These are phyloP conservation scores for Ascodesmis nigricans DNA, from an alignment of 495 filamentous ascomycete species.

Conservation along the genomic window DNA sequence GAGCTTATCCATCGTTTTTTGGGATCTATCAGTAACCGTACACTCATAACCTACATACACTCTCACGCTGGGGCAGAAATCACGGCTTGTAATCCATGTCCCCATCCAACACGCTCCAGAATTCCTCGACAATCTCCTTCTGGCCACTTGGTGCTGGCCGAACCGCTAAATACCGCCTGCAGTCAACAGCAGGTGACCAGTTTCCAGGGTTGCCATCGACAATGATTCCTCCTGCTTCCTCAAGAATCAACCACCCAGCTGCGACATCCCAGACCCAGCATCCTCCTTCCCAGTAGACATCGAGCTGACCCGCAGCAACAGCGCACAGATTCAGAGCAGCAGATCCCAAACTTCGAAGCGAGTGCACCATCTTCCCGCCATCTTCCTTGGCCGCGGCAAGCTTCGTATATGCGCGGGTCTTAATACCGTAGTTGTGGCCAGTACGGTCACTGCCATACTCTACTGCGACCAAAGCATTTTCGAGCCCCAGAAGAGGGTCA, in stretches of 20 bases:
- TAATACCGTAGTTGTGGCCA: conserved; percentile 56
- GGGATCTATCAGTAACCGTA: too few species aligned
- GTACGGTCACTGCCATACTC: conserved; percentile 62
- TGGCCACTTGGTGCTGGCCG: conserved; percentile 44
- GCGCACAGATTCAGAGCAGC: conserved; percentile 68
- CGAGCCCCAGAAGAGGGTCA: conserved; percentile 35
- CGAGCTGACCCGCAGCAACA: conserved; percentile 57
- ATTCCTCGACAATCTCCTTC: conserved; percentile 56
- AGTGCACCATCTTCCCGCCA: conserved; percentile 71
- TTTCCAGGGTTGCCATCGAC: conserved; percentile 54
- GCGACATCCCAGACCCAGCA: conserved; percentile 92
- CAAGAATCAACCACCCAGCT: conserved; percentile 73
- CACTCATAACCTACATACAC: too few species aligned
- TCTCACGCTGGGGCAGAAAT: not conserved
- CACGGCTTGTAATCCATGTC: conserved; percentile 3
- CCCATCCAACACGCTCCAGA: conserved; percentile 36
- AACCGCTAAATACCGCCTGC: conserved; percentile 56
- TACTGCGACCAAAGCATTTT: conserved; percentile 40
- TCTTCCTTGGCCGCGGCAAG: conserved; percentile 38
- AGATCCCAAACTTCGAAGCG: conserved; percentile 47
- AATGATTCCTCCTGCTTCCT: conserved; percentile 64
- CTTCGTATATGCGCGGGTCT: conserved; percentile 43
- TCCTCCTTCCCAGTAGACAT: conserved; percentile 83
- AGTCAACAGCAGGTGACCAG: conserved; percentile 56
- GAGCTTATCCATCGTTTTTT: too few species aligned